Base-by-base conservation (phyloP, 208 protist genomes). In the Leishmania braziliensis region DNA sequence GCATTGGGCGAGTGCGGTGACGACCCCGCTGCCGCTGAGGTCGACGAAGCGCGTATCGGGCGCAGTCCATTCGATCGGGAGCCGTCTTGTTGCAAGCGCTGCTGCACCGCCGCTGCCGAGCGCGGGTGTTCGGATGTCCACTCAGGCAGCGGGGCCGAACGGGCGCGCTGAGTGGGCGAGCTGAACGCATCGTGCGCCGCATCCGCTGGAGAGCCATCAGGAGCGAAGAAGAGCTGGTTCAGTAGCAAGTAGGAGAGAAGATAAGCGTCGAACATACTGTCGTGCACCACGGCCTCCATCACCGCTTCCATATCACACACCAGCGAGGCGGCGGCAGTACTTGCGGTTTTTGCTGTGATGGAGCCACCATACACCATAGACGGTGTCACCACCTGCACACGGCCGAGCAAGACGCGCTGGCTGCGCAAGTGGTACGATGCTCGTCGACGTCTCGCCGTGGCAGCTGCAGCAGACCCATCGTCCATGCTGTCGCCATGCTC, bases 381-480 rank as follows among this genome's bases (percentile, higher is more conserved):
- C 2, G 82, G 58, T 14, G 82, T 86, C 65, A 86, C 76, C 29
- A 48, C 78, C 78, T 86, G 82, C 43, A 86, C 82, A 54, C 82
- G 82, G 26, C 82, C 82, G 12, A 86, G 82, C 82, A 86, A 46
- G 51, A 77, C 78, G 16, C 78, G 82, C 73, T 86, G 77, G 29
- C 82, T 75, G 43, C 82, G 82, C 66, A 82, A 70, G 23, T 63
- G 78, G 43, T 79, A 79, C 8, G 62, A 74, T 18, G 63, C 77
- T 5, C 77, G 77, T 9, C 74, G 78, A 50, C 36, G 75, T 26
- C 51, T 18, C 16, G 50, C n/a, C 8, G 46, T 62, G 48, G 79
- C 54, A 33, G 39, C 53, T 6, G 14, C 46, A 63, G 33, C 69
- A 26, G 54, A 63, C 10, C 56, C 75, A 33, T 66, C 70, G n/a